Base-by-base conservation (phyloP, 371 early-diverging fungal species). In the Apophysomyces trapeziformis region DNA sequence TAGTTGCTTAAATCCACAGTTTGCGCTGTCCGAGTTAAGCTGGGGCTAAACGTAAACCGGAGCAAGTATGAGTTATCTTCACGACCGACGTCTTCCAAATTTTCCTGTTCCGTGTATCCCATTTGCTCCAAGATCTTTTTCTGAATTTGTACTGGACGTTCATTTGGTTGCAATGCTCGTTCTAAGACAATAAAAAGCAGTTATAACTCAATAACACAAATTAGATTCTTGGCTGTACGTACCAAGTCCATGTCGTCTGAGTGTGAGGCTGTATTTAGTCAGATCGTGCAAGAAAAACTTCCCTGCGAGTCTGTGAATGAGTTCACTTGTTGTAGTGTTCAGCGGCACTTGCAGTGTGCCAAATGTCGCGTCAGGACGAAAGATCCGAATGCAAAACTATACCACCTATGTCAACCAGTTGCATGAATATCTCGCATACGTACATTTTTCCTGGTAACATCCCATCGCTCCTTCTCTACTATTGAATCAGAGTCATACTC, bases 31-130 rank as follows among this genome's bases (percentile, higher is more conserved):
- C 87, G 89, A 0, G 87, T 77, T 7, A 84, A 79, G 7, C 85
- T 89, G 65, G 89, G 89, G 26, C 87, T 82, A 73, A 95, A 89
- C 1, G 85, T 85, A 67, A 94, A 93, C 21, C 92, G 88, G 70
- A 89, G 87, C 18, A 94, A 68, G 59, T 94, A 94, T 26, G 92
- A 90, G 71, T 94, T 92, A 68, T 95, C 95, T 65, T 95, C 95
- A 63, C 94, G 80, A 4, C 91, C 92, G 7, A 92, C 77, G 37
- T 89, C 85, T 60, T 92, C 89, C 26, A 95, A 78, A 60, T 85
- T 87, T 72, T 95, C 94, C 44, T 86, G 77, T n/a, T 86, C 86
- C 5, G 87, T 86, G 59, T 94, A 94, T 6, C 95, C 95, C 68
- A 91, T 90, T 66, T 91, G 89, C 66, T 89, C 85, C 43, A 94